Percentiles rank a stretch among this genome's conserved stretches.
These are phyloP conservation scores for Metarhizium sp. DNA, from an alignment of 2,329 filamentous ascomycete species.

Conservation along the genomic window DNA sequence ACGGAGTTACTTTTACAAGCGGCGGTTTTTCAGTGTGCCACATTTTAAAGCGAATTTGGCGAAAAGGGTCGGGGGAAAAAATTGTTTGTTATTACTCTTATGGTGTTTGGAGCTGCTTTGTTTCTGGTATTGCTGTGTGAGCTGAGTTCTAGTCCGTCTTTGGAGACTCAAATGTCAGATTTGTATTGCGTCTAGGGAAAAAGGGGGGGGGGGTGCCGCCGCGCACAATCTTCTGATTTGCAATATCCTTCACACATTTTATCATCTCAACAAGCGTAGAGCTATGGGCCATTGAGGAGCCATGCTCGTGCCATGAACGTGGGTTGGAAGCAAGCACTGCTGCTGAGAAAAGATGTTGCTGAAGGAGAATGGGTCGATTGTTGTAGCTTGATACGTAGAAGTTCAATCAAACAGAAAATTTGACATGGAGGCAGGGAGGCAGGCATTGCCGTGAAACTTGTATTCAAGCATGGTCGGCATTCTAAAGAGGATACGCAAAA, in stretches of 20 bases:
- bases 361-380: background rate
- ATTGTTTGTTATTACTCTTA: background rate
- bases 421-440: background rate
- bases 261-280: too few relatives aligned
- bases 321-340: too few relatives aligned
- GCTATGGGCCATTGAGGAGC: too few relatives aligned
- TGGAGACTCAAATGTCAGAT: background rate
- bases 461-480: background rate
- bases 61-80: background rate
- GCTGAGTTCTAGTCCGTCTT: background rate
- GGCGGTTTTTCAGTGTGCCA: background rate
- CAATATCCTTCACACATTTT: too few relatives aligned
- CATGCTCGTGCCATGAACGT: background rate
- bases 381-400: too few relatives aligned
- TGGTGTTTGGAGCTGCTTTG: background rate
- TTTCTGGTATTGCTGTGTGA: background rate
- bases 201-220: too few relatives aligned
- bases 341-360: background rate
- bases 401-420: background rate
- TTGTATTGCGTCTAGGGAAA: too few relatives aligned
- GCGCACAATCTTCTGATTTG: too few relatives aligned
- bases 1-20: background rate
- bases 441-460: background rate
- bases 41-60: background rate
- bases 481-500: background rate